These are phyloP conservation scores for Oxyria digyna DNA, from an alignment of 148 eudicot species.

Conservation along the genomic window DNA sequence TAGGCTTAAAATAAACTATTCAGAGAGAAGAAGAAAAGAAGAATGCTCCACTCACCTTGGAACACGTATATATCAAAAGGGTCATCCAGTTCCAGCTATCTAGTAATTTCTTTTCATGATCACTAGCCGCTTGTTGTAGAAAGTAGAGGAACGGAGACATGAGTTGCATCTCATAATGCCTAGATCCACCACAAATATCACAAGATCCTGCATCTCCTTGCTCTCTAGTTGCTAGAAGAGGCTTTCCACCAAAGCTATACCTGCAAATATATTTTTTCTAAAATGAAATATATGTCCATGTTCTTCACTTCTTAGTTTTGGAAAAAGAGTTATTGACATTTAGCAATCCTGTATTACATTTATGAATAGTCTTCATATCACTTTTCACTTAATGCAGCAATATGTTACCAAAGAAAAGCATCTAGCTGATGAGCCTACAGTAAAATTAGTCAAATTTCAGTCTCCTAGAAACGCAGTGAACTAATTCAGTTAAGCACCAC, in stretches of 20 bases:
- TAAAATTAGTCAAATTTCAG: background rate
- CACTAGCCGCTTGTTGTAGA: constrained; percentile 44
- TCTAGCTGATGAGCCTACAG: background rate
- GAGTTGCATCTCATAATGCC: constrained; percentile 82
- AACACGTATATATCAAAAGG: constrained; percentile 64
- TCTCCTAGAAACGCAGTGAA: background rate
- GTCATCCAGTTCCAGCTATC: constrained; percentile 91
- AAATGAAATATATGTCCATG: background rate
- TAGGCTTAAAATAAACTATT: no score
- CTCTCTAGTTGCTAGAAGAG: constrained; percentile 53
- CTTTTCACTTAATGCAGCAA: background rate
- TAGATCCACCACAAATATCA: constrained; percentile 51
- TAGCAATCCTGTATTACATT: background rate
- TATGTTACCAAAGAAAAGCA: background rate
- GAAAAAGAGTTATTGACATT: background rate
- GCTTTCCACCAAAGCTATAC: constrained; percentile 77
- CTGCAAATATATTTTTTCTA: constrained; percentile 17
- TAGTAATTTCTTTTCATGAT: constrained; percentile 24
- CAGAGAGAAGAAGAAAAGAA: background rate
- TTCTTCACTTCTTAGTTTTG: background rate
- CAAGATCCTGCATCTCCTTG: constrained; percentile 39
- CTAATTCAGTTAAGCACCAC: background rate
- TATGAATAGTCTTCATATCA: background rate
- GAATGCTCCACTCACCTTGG: constrained; percentile 34
- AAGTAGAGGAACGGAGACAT: constrained; percentile 79